phyloP scores from a whole-genome alignment of 2,329 filamentous ascomycete species.

The Ciborinia camelliae region DNA sequence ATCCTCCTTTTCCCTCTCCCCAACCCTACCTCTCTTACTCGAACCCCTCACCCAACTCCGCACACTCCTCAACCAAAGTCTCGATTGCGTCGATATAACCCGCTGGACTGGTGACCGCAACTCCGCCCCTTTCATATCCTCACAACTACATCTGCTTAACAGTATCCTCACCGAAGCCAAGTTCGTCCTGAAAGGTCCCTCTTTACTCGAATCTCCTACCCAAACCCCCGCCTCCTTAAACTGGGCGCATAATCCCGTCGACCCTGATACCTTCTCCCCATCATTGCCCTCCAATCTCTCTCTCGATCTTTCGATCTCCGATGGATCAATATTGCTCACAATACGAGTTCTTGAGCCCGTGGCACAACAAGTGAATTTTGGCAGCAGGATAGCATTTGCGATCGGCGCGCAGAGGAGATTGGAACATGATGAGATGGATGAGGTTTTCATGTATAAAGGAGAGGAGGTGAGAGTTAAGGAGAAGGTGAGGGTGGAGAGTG shows the following conservation, averaged over 20 bases:
- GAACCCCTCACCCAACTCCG: slow-evolving; percentile 68
- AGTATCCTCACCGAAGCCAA: slow-evolving; percentile 52
- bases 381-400: slow-evolving; percentile 66
- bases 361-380: slow-evolving; percentile 55
- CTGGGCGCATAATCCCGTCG: slow-evolving; percentile 36
- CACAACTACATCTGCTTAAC: slow-evolving; percentile 54
- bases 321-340: slow-evolving; percentile 66
- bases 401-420: slow-evolving; percentile 62
- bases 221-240: slow-evolving; percentile 24
- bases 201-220: slow-evolving; percentile 26
- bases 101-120: slow-evolving; percentile 66
- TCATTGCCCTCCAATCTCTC: slow-evolving; percentile 66
- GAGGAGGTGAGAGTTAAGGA: slow-evolving; percentile 81
- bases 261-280: slow-evolving; percentile 53
- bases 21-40: slow-evolving; percentile 53
- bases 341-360: slow-evolving; percentile 68
- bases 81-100: slow-evolving; percentile 79
- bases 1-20: slow-evolving; percentile 36
- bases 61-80: slow-evolving; percentile 74
- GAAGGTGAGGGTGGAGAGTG: slow-evolving; percentile 77
- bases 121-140: slow-evolving; percentile 50
- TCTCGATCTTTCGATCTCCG: slow-evolving; percentile 67
- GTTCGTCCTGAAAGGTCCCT: slow-evolving; percentile 54
- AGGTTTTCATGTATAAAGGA: slow-evolving; percentile 62
- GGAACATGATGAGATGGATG: slow-evolving; percentile 77